Base-by-base conservation (phyloP, 2,329 filamentous ascomycete genomes). In the Sclerotinia glacialis region DNA sequence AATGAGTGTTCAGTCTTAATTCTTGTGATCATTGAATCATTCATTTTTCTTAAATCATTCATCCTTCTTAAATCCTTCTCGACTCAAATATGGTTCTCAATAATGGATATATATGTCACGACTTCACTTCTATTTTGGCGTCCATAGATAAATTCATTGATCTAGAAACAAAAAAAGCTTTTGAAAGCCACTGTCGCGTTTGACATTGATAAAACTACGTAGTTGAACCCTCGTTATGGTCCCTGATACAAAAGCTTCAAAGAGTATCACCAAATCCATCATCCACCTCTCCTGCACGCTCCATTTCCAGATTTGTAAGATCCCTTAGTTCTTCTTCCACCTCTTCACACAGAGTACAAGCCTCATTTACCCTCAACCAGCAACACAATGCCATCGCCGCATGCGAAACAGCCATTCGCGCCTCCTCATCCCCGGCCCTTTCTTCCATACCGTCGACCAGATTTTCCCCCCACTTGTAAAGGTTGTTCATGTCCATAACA, bases 381-480 rank as follows among this genome's bases (percentile, higher is more conserved):
- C 47, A 47, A 65, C 70, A 72, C 26, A 72, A 26, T 2, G 50
- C 50, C 34, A 59, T 67, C 28, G 67, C 69, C 7, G 69, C 69
- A 21, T 58, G 52, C 7, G 55, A 69, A 61, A 69, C 64, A 34
- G 18, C 23, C 6, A 31, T 49, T 53, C 53, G 60, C 31, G 26
- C 44, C 31, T 46, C 47, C 16, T 23, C 26, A 2, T 60, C 56
- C 23, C 12, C 40, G 37, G 34, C 63, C 31, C 68, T 64, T 21
- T 56, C 54, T 40, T 71, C 69, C 46, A 68, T 58, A 9, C 68
- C 66, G 18, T 40, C 50, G 34, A 68, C 65, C 5, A 72, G 42
- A 1, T 61, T 28, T 55, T 71, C 70, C 34, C 70, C 66, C 72
- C 71, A 73, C 2, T 16, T 55, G 60, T 71, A 72, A 42, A 72